phyloP scores from a whole-genome alignment of 805 yeast genomes.

The Yamadazyma endophytica region DNA sequence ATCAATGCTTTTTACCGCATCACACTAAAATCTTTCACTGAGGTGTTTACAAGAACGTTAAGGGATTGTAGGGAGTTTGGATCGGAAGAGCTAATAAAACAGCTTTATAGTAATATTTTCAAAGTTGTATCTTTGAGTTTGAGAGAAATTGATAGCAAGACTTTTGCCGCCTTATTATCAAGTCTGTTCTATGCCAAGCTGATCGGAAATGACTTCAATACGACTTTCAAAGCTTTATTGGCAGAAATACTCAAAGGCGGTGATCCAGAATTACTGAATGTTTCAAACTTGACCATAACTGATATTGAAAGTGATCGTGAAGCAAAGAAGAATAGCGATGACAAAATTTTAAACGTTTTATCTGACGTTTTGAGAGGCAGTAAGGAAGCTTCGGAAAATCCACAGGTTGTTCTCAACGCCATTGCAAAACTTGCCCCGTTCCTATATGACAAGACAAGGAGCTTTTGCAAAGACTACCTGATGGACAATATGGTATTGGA shows the following conservation, averaged over 20 bases:
- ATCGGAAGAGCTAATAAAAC: slow-evolving; percentile 21
- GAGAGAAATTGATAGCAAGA: slow-evolving; percentile 38
- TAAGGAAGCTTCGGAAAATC: not conserved
- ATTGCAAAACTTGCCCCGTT: slow-evolving; percentile 15
- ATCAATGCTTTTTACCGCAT: slow-evolving; percentile 58
- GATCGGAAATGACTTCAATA: slow-evolving; percentile 19
- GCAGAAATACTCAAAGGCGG: slow-evolving; percentile 1
- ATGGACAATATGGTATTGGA: slow-evolving; percentile 24
- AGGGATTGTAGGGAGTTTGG: slow-evolving; percentile 13
- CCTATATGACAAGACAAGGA: slow-evolving; percentile 22
- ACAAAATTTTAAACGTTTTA: slow-evolving; percentile 1
- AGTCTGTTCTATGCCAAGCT: slow-evolving; percentile 20
- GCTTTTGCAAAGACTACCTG: slow-evolving; percentile 28
- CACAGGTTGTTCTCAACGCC: slow-evolving; percentile 14
- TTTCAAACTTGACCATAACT: slow-evolving; percentile 3
- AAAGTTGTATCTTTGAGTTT: slow-evolving; percentile 45
- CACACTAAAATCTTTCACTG: slow-evolving; percentile 36
- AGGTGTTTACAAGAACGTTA: slow-evolving; percentile 11
- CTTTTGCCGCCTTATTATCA: slow-evolving; percentile 39
- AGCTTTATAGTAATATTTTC: slow-evolving; percentile 46
- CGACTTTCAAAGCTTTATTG: slow-evolving; percentile 8
- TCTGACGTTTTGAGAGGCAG: not conserved
- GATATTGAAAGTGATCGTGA: not conserved
- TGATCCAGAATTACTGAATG: too few species aligned
- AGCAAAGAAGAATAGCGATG: slow-evolving; percentile 2